These are phyloP conservation scores for Nannochloropsis salina DNA, from an alignment of 108 stramenopile species.

Conservation along the genomic window DNA sequence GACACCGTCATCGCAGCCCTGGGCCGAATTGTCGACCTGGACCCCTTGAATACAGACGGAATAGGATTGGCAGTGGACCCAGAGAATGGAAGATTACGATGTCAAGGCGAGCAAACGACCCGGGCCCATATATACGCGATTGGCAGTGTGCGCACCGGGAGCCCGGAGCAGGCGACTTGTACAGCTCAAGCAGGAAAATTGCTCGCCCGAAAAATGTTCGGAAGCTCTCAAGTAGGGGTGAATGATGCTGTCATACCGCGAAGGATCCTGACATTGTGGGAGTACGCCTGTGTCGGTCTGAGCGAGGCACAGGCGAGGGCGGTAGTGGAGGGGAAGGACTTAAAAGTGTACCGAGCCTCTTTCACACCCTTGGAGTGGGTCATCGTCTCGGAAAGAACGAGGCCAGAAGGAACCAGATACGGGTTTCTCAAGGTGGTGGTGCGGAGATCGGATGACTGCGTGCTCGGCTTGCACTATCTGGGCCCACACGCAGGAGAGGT, in stretches of 20 bases:
- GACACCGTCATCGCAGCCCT: constrained; percentile 76
- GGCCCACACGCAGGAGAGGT: constrained; percentile 97
- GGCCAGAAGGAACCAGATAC: constrained; percentile 53
- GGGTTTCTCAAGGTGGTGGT: constrained; percentile 87
- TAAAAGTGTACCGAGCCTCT: constrained; percentile 86
- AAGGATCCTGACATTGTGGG: constrained; percentile 94
- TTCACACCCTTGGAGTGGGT: constrained; percentile 93
- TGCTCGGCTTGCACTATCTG: constrained; percentile 90
- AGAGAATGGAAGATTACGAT: constrained; percentile 65
- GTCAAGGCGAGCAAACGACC: constrained; percentile 72
- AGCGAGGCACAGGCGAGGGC: constrained; percentile 87
- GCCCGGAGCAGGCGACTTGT: constrained; percentile 94
- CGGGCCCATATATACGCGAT: constrained; percentile 91
- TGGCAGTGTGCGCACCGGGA: constrained; percentile 91
- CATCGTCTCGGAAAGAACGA: constrained; percentile 50
- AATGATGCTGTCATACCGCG: constrained; percentile 86
- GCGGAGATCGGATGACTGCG: constrained; percentile 59
- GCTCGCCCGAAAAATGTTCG: constrained; percentile 85
- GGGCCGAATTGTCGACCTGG: constrained; percentile 83
- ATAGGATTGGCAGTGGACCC: not conserved
- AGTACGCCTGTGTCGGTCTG: constrained; percentile 85
- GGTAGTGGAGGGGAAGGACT: constrained; percentile 62
- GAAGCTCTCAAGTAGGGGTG: constrained; percentile 71
- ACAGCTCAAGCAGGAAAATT: constrained; percentile 87
- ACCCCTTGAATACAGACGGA: constrained; percentile 51